phyloP scores from a whole-genome alignment of 169 alveolate species.

The Plasmodium vinckei region DNA sequence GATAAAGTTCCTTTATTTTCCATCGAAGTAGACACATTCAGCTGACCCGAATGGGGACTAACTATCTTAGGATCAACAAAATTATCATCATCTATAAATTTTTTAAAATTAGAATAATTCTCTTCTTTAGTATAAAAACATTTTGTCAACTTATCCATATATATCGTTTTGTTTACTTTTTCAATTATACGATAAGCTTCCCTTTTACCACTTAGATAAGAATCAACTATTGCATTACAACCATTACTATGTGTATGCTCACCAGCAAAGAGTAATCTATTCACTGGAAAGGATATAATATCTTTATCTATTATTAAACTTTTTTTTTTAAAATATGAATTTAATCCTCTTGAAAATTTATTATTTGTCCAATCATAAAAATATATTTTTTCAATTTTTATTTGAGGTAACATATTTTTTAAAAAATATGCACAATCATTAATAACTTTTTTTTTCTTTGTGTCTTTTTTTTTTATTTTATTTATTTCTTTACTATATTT shows the following conservation, averaged over 20 bases:
- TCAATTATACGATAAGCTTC: conserved; percentile 72
- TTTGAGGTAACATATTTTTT: conserved; percentile 13
- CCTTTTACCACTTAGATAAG: conserved; percentile 66
- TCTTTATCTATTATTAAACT: conserved; percentile 50
- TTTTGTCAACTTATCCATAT: conserved; percentile 34
- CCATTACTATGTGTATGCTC: conserved; percentile 60
- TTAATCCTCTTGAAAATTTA: conserved; percentile 39
- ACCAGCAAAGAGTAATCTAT: conserved; percentile 63
- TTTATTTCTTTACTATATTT: conserved; percentile 3
- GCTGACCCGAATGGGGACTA: background rate
- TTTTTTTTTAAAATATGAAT: conserved; percentile 38
- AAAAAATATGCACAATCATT: conserved; percentile 32
- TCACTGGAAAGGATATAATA: conserved; percentile 48
- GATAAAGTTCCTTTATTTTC: background rate
- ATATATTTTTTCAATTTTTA: conserved; percentile 35
- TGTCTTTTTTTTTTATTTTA: background rate
- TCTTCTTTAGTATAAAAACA: conserved; percentile 34
- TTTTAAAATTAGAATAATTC: background rate
- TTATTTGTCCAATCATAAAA: conserved; percentile 60
- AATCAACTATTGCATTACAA: conserved; percentile 14
- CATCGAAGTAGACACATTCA: too few relatives aligned
- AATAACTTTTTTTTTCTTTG: background rate
- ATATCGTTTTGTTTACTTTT: conserved; percentile 32
- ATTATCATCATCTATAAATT: conserved; percentile 7
- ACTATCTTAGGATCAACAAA: background rate